These are phyloP conservation scores for Acacia crassicarpa DNA, from an alignment of 306 rosid species.

Conservation along the genomic window DNA sequence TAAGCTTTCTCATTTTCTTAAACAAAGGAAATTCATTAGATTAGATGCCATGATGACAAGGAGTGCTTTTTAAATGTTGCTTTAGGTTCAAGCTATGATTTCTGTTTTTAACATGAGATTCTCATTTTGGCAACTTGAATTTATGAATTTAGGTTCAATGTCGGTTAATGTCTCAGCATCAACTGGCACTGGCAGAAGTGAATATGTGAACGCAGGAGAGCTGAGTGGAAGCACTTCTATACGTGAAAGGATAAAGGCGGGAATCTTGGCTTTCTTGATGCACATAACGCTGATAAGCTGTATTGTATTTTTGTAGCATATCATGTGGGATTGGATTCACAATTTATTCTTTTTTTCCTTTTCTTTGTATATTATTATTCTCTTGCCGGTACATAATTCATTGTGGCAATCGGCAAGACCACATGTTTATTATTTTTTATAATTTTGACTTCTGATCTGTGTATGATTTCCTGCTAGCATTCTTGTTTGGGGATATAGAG, in stretches of 20 bases:
- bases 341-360: conserved; percentile 36
- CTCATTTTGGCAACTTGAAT: conserved; percentile 22
- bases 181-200: conserved; percentile 64
- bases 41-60: neutral
- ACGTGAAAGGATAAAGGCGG: conserved; percentile 29
- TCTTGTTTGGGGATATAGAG: neutral
- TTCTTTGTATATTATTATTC: conserved; percentile 30
- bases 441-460: conserved; percentile 10
- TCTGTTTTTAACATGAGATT: conserved; percentile 13
- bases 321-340: conserved; percentile 4
- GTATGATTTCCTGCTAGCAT: neutral
- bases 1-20: conserved; percentile 9
- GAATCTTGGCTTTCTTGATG: conserved; percentile 50
- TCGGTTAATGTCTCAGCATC: conserved; percentile 84
- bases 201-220: conserved; percentile 77
- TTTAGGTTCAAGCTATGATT: conserved; percentile 5
- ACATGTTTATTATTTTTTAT: conserved; percentile 23
- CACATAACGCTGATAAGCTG: conserved; percentile 39
- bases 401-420: conserved; percentile 42
- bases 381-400: conserved; percentile 49
- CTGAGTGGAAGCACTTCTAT: conserved; percentile 50
- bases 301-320: conserved; percentile 52
- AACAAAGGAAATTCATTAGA: neutral
- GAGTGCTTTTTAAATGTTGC: neutral
- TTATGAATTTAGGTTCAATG: conserved; percentile 56